These are phyloP conservation scores for Colletotrichum sp. DNA, from an alignment of 2,329 filamentous ascomycete species.

Conservation along the genomic window DNA sequence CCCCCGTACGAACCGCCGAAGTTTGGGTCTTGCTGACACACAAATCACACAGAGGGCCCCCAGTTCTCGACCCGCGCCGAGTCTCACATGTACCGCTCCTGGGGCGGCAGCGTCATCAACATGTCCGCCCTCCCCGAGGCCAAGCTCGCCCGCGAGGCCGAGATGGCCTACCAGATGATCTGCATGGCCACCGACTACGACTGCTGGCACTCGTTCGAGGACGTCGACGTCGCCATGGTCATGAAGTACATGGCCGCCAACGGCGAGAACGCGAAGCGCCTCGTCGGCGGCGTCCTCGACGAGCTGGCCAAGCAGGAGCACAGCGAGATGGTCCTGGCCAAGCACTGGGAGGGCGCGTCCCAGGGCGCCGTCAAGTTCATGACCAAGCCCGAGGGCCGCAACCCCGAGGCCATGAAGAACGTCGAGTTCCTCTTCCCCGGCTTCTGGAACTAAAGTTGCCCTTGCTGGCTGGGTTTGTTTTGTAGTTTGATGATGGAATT, in stretches of 20 bases:
- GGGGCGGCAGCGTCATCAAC: constrained; percentile 96
- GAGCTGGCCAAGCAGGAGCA: constrained; percentile 82
- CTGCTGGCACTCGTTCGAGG: constrained; percentile 87
- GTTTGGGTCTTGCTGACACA: background rate
- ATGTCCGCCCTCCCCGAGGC: constrained; percentile 96
- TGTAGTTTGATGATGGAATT: background rate
- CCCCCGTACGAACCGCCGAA: background rate
- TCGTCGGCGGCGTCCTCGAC: constrained; percentile 88
- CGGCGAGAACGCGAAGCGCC: constrained; percentile 81
- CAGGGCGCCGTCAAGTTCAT: constrained; percentile 82
- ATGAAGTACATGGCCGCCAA: constrained; percentile 97
- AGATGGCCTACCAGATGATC: constrained; percentile 97
- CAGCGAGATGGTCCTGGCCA: constrained; percentile 75
- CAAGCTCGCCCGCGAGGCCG: constrained; percentile 94
- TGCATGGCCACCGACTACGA: constrained; percentile 99
- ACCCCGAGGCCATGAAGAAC: constrained; percentile 77
- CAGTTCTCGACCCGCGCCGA: constrained; percentile 97
- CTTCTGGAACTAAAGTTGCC: constrained; percentile 57
- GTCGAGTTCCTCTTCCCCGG: constrained; percentile 88
- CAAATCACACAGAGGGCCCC: constrained; percentile 74
- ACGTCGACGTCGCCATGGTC: constrained; percentile 96
- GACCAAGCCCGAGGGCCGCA: constrained; percentile 79
- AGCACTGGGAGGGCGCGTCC: constrained; percentile 78
- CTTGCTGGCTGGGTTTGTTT: background rate
- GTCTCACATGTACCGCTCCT: constrained; percentile 91